These are phyloP conservation scores for Cutaneotrichosporon sp. DNA, from an alignment of 1,284 basidiomycete genomes.

Conservation along the genomic window DNA sequence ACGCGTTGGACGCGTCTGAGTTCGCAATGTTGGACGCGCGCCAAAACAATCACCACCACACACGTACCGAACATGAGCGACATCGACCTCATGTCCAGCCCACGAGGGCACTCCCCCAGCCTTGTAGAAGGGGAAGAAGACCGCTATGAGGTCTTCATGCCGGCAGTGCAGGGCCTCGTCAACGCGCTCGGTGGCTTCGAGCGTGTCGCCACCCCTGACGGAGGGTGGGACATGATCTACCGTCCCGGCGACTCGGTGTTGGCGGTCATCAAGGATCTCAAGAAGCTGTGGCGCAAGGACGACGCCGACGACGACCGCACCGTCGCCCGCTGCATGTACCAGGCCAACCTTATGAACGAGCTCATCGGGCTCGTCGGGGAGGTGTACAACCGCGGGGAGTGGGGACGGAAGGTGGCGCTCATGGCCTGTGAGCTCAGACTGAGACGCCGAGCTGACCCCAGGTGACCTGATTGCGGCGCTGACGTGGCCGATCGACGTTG, in stretches of 20 bases:
- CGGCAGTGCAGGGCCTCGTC: slow-evolving; percentile 49
- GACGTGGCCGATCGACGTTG: slow-evolving; percentile 96
- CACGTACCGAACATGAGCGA: slow-evolving; percentile 7
- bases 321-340: slow-evolving; percentile 85
- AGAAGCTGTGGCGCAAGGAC: slow-evolving; percentile 91
- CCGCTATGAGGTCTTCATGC: slow-evolving; percentile 46
- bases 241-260: slow-evolving; percentile 78
- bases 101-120: not conserved
- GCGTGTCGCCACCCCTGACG: slow-evolving; percentile 52
- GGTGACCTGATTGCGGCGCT: slow-evolving; percentile 87
- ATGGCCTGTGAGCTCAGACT: slow-evolving; percentile 62
- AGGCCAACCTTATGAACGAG: slow-evolving; percentile 81
- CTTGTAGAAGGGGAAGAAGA: slow-evolving; percentile 27
- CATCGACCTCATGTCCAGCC: not conserved
- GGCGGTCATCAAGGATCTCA: slow-evolving; percentile 87
- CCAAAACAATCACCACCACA: slow-evolving; percentile 8
- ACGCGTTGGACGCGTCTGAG: slow-evolving; percentile 14
- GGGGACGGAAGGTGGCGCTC: slow-evolving; percentile 69
- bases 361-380: slow-evolving; percentile 79
- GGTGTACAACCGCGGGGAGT: slow-evolving; percentile 66
- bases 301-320: slow-evolving; percentile 93
- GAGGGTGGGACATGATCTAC: slow-evolving; percentile 61
- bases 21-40: slow-evolving; percentile 5
- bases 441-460: slow-evolving; percentile 20
- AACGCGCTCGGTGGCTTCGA: slow-evolving; percentile 54